Evolutionary conservation across 2,329 filamentous ascomycete genomes (phyloP).

Genomic region (Lecanicillium sp.): DNA sequence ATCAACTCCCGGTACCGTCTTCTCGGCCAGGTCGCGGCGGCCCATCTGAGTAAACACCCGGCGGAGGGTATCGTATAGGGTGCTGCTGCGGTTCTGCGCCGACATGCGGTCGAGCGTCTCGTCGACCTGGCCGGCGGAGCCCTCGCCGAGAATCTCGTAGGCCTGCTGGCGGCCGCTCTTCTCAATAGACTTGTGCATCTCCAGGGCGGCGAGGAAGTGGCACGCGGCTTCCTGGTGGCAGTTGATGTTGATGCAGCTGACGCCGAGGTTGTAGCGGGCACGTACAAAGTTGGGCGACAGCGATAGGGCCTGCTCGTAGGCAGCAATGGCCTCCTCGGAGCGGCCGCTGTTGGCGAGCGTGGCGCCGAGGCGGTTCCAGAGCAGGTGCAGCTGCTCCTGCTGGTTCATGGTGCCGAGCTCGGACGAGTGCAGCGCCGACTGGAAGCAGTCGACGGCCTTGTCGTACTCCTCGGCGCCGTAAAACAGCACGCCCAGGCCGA

Average conservation of each 20-base stretch:
- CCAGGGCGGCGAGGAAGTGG: constrained; percentile 82
- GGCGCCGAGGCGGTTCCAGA: constrained; percentile 95
- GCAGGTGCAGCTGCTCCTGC: constrained; percentile 77
- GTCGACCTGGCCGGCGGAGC: constrained; percentile 42
- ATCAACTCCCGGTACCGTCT: constrained; percentile 84
- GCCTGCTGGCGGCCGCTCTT: constrained; percentile 76
- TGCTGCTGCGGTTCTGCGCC: constrained; percentile 92
- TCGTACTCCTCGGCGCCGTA: constrained; percentile 97
- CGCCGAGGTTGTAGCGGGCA: constrained; percentile 92
- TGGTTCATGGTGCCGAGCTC: constrained; percentile 80
- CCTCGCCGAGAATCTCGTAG: constrained; percentile 66
- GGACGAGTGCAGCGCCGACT: constrained; percentile 76
- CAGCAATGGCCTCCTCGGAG: constrained; percentile 91
- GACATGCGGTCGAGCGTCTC: constrained; percentile 79
- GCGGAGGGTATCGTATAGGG: constrained; percentile 87
- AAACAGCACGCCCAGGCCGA: constrained; percentile 92
- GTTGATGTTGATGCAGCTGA: constrained; percentile 94
- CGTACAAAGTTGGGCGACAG: constrained; percentile 95
- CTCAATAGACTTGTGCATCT: constrained; percentile 94
- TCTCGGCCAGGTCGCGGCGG: constrained; percentile 76
- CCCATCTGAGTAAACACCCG: constrained; percentile 97
- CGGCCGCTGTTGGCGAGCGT: constrained; percentile 92
- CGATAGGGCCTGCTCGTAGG: constrained; percentile 86
- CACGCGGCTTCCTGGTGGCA: constrained; percentile 90
- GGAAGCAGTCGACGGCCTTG: constrained; percentile 98